A percentile compares a stretch with the other conserved stretches of the same genome.
Evolutionary conservation across 768 basidiomycete genomes (phyloP).

Genomic region (Suillus alpinus): DNA sequence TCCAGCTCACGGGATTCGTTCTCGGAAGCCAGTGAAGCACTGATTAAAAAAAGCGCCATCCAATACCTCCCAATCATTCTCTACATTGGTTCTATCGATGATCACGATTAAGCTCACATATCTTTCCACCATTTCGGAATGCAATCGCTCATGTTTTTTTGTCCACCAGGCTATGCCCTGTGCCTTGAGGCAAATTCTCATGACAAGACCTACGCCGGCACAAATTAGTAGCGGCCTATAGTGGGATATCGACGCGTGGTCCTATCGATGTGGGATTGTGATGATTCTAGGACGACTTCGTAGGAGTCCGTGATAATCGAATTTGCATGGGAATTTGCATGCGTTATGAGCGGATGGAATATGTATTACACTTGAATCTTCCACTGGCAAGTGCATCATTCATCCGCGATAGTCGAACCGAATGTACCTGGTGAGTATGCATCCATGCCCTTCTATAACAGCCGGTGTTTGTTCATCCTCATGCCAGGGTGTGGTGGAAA

Average conservation of each 20-base stretch:
- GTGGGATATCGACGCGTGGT: neutral
- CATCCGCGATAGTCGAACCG: neutral
- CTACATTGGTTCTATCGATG: neutral
- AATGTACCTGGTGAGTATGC: neutral
- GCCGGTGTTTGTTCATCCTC: neutral
- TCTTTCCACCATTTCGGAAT: neutral
- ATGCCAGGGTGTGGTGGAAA: neutral
- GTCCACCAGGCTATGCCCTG: too few species aligned
- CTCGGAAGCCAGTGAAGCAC: neutral
- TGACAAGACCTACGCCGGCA: neutral
- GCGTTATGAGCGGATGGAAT: neutral
- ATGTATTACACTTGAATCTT: neutral
- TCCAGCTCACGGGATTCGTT: neutral
- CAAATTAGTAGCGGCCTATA: neutral
- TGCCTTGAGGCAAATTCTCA: neutral
- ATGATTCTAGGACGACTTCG: neutral
- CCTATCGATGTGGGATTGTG: neutral
- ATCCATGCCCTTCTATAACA: neutral
- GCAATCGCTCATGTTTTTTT: neutral
- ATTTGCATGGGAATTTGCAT: neutral
- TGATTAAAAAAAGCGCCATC: neutral
- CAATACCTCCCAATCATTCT: neutral
- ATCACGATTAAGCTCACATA: neutral
- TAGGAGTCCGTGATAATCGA: neutral
- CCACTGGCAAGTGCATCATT: neutral